Evolutionary conservation across 805 yeast genomes (phyloP), one percentile per base, ranked within the genome.

Genomic region (Candida insectorum): DNA sequence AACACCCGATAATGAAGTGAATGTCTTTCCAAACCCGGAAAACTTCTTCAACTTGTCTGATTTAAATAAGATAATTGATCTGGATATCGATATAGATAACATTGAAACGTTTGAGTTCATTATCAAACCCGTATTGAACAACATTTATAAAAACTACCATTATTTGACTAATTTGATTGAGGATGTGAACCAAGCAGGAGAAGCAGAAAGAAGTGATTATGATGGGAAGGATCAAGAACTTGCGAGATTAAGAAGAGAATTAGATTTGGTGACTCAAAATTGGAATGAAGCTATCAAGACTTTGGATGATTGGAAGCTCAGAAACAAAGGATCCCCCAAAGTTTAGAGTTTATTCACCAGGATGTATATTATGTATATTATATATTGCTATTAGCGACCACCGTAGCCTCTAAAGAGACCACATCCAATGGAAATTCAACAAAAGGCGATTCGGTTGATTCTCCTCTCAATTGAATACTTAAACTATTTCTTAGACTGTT

Each of bases 211-310:
- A 7, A 32, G 17, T 11, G 23, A 20, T 11, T n/a, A n/a, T n/a
- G n/a, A n/a, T n/a, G 15, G 22, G 11, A 28, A 33, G 10, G 23
- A 31, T 16, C 40, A 38, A 20, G 34, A 32, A 11, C 13, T 35
- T 12, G 33, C 31, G 26, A 23, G 23, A 13, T 48, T 64, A 31
- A 44, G 47, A 30, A 48, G 48, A n/a, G 71, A 67, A 32, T 52
- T 64, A 34, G 57, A 52, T 17, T 39, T 42, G 14, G 52, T 64
- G 30, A 50, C 51, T 11, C 45, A 51, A 24, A 65, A 62, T 35
- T 64, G 69, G 69, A 49, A 60, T 34, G 63, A 62, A 22, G 69
- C 72, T 0, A 48, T 62, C 36, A 52, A 50, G 28, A 58, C 67
- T 2, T 43, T 60, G 4, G 72, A 67, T 17, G 54, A 59, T 31